Evolutionary conservation across 2,329 filamentous ascomycete genomes (phyloP), one percentile per base, ranked within the genome.

Genomic region (Colletotrichum cereale): DNA sequence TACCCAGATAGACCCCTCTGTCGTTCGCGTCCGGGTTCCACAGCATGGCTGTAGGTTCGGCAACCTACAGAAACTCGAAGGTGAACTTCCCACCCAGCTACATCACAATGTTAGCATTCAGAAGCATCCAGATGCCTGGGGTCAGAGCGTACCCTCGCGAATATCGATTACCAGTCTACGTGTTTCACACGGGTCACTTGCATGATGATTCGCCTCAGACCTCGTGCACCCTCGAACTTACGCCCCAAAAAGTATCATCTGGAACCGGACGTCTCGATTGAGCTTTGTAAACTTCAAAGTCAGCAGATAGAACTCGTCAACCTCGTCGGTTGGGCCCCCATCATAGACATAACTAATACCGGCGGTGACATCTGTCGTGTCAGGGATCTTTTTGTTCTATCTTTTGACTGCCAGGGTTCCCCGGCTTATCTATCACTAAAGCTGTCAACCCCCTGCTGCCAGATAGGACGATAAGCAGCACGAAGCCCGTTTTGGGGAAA

Each of bases 91-190:
- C 55, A n/a, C 61, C n/a, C 4, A 70, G 62, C 67, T 70, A 10
- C 0, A 26, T 1, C 6, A n/a, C 1, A 21, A 4, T 10, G 3
- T 61, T 2, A 61, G 29, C 40, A n/a, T 29, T 34, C 14, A 7
- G 1, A 1, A n/a, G 11, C 11, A 8, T 2, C 2, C 24, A 18
- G 1, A 12, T 11, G 7, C 0, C 6, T 11, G 31, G 2, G 21
- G 8, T 1, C 10, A 10, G 8, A 7, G 26, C 44, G 3, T n/a
- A 70, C 67, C 21, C 79, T 79, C 8, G 78, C 70, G 21, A 79
- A 74, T 2, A 81, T 65, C 16, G 81, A 71, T 62, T 81, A 81
- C 75, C 77, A 77, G 16, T 78, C 74, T 18, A 77, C 71, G 2
- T 73, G 71, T 16, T 21, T 14, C 4, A 58, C 16, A 16, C 29